Evolutionary conservation across 2,329 filamentous ascomycete genomes (phyloP), one percentile per base, ranked within the genome.

Genomic region (Colletotrichum tofieldiae): DNA sequence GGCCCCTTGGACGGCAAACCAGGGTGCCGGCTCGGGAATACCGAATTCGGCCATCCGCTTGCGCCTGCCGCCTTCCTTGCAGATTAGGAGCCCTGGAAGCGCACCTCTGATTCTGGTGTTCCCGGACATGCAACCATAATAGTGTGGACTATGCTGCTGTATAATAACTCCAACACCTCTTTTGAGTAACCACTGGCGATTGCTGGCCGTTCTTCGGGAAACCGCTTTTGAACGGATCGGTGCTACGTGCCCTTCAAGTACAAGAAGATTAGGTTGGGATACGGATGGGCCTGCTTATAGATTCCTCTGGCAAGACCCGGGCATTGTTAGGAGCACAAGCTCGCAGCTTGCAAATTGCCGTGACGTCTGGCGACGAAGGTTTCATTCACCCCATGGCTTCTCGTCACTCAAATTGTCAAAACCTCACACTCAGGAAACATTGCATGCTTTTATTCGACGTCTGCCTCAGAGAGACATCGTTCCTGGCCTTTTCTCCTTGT

Each of bases 31-130:
- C 37, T 63, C 65, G 58, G 65, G 45, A 45, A 41, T 70, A 43
- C 65, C 69, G 43, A 9, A 47, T 56, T 59, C 12, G 65, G 43
- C n/a, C 35, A 52, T 63, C 43, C 65, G 69, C 69, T 59, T 72
- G 23, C 49, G 12, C 51, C 11, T 71, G 62, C 62, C 47, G 4
- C 56, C 16, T 16, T 52, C 54, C 35, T 43, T 26, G 45, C 26
- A n/a, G 47, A 3, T 54, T 8, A n/a, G 54, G 61, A 45, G 16
- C 47, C 59, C 39, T 59, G 35, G 62, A 60, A 70, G 62, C 54
- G 54, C 67, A 39, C 14, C n/a, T n/a, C 29, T 20, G 16, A 16
- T n/a, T 55, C 51, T 55, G 29, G 12, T 7, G 6, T 51, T 39
- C n/a, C 47, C 14, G n/a, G 23, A 26, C 47, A 47, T 5, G 29